Conservation (phyloP, 106 monocot genomes). For the Triglochin maritima region DNA sequence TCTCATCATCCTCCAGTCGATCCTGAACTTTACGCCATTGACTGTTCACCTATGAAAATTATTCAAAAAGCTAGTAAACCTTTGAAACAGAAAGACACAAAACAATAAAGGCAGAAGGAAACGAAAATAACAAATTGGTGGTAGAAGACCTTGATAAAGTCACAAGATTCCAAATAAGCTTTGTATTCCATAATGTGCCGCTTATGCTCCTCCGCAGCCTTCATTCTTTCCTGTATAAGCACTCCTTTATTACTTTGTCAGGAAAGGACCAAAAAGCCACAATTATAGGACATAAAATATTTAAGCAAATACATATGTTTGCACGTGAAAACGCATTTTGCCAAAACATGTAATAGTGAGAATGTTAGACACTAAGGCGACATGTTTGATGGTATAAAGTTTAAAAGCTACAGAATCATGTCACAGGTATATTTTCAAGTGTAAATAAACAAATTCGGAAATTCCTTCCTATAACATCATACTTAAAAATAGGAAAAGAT, state of each 20-base stretch:
- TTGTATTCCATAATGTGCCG: conserved; percentile 57
- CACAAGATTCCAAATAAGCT: conserved; percentile 88
- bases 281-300: not conserved
- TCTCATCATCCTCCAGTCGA: conserved; percentile 88
- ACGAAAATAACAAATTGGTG: not conserved
- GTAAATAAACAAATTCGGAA: no score
- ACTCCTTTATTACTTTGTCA: not conserved
- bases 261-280: not conserved
- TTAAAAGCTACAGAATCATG: no score
- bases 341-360: no score
- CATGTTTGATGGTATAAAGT: no score
- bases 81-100: no score
- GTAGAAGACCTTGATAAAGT: conserved; percentile 70
- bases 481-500: no score
- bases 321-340: no score
- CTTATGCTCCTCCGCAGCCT: conserved; percentile 89
- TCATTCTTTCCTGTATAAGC: conserved; percentile 58
- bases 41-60: conserved; percentile 42
- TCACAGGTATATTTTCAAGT: no score
- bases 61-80: no score
- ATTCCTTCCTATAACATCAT: no score
- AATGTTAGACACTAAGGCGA: no score
- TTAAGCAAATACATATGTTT: not conserved
- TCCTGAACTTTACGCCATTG: conserved; percentile 97
- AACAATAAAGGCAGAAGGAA: no score